Evolutionary conservation across 805 yeast species (phyloP).

Genomic region (Ogataea kodamae): DNA sequence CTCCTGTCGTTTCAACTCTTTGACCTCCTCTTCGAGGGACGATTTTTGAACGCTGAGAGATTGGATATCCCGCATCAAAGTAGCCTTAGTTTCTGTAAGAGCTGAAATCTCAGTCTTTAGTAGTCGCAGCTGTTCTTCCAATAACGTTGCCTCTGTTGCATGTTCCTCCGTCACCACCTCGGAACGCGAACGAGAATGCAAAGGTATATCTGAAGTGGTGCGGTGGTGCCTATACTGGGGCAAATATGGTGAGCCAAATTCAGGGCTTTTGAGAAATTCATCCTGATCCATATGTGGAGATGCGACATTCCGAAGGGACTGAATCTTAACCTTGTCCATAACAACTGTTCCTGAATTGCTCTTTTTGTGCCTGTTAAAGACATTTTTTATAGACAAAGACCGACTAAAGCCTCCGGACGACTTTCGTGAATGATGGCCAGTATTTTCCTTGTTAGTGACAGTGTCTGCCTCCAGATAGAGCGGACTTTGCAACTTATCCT

Average conservation of each 20-base stretch:
- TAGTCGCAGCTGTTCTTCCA: slow-evolving; percentile 39
- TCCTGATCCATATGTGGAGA: slow-evolving; percentile 17
- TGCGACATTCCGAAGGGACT: slow-evolving; percentile 15
- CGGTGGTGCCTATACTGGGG: slow-evolving; percentile 19
- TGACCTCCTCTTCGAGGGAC: slow-evolving; percentile 45
- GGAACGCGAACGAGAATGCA: slow-evolving; percentile 39
- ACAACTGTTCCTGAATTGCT: slow-evolving; percentile 13
- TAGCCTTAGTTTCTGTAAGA: slow-evolving; percentile 39
- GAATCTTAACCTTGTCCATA: slow-evolving; percentile 15
- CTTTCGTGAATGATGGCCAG: slow-evolving; percentile 18
- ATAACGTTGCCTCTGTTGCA: slow-evolving; percentile 26
- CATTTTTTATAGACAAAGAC: slow-evolving; percentile 24
- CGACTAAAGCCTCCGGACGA: slow-evolving; percentile 22
- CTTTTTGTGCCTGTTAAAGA: slow-evolving; percentile 28
- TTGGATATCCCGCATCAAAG: slow-evolving; percentile 47
- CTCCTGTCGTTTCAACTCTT: slow-evolving; percentile 12
- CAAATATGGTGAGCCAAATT: slow-evolving; percentile 5
- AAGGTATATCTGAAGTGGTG: slow-evolving; percentile 39
- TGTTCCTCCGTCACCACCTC: slow-evolving; percentile 40
- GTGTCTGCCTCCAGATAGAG: slow-evolving; percentile 4
- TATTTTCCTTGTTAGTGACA: slow-evolving; percentile 14
- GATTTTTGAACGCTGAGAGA: slow-evolving; percentile 46
- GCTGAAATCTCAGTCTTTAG: slow-evolving; percentile 40
- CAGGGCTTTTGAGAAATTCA: slow-evolving; percentile 6
- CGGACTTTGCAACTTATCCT: slow-evolving; percentile 3